Evolutionary conservation across 352 stramenopile species (phyloP).

Genomic region (Phytophthora lateralis): DNA sequence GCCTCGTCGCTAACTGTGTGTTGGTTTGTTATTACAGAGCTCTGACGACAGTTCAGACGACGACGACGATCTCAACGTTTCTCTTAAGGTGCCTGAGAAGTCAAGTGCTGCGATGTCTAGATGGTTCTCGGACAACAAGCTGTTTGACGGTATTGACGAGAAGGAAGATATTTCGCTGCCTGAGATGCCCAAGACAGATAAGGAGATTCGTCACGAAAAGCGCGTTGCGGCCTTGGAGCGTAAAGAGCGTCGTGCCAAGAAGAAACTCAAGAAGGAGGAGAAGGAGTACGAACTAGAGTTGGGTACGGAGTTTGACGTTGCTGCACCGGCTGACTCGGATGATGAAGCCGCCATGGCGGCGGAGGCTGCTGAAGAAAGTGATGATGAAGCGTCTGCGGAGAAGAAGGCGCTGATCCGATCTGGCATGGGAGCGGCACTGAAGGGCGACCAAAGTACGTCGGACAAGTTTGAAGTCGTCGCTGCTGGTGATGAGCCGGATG

Average conservation of each 20-base stretch:
- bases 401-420: conserved; percentile 87
- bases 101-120: conserved; percentile 74
- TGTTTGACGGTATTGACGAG: conserved; percentile 79
- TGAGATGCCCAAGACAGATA: conserved; percentile 98
- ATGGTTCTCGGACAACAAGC: conserved; percentile 87
- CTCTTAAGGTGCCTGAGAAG: conserved; percentile 81
- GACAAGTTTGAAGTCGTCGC: conserved; percentile 58
- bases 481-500: conserved; percentile 53
- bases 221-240: conserved; percentile 94
- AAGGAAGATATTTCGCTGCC: conserved; percentile 50
- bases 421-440: conserved; percentile 78
- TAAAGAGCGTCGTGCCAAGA: conserved; percentile 82
- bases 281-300: conserved; percentile 87
- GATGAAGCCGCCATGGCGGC: conserved; percentile 47
- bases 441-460: conserved; percentile 18
- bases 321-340: conserved; percentile 46
- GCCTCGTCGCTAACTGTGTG: background rate
- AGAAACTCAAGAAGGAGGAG: conserved; percentile 86
- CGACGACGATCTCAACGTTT: conserved; percentile 69
- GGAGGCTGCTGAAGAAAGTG: conserved; percentile 46
- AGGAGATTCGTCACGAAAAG: conserved; percentile 97
- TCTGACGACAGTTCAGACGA: conserved; percentile 78
- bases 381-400: conserved; percentile 64
- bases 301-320: conserved; percentile 70
- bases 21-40: conserved; percentile 53